phyloP scores from a whole-genome alignment of 352 stramenopile genomes.

The Phytophthora agathidicida region DNA sequence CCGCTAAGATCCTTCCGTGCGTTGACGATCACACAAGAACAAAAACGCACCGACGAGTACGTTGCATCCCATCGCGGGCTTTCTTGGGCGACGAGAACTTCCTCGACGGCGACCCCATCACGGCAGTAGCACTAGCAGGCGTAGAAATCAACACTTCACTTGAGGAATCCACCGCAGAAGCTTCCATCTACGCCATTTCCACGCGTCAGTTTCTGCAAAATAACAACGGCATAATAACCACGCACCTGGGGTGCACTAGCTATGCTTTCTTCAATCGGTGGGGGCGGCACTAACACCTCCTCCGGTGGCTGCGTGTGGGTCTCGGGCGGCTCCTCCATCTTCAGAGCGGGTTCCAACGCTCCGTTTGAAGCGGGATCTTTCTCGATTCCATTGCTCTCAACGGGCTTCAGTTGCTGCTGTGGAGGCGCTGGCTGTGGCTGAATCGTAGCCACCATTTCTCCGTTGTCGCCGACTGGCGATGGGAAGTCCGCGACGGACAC shows the following conservation, averaged over 20 bases:
- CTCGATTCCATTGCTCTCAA: not conserved
- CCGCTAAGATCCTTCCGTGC: conserved; percentile 10
- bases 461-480: conserved; percentile 1
- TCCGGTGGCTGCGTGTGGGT: conserved; percentile 26
- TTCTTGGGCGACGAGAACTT: conserved; percentile 50
- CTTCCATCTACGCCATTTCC: conserved; percentile 18
- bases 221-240: not conserved
- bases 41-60: conserved; percentile 36
- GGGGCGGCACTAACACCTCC: conserved; percentile 7
- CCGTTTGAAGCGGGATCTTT: not conserved
- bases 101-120: conserved; percentile 28
- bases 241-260: conserved; percentile 15
- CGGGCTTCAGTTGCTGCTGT: not conserved
- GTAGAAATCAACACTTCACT: conserved; percentile 14
- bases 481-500: conserved; percentile 17
- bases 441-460: conserved; percentile 18
- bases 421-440: conserved; percentile 9
- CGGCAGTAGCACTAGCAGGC: conserved; percentile 6
- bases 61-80: conserved; percentile 20
- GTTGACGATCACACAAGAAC: conserved; percentile 22
- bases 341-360: not conserved
- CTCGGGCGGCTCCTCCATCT: conserved; percentile 21
- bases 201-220: conserved; percentile 10
- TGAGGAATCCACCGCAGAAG: conserved; percentile 5
- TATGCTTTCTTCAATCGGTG: conserved; percentile 7